Base-by-base conservation (phyloP, 352 stramenopile species). In the Phytophthora citrophthora region DNA sequence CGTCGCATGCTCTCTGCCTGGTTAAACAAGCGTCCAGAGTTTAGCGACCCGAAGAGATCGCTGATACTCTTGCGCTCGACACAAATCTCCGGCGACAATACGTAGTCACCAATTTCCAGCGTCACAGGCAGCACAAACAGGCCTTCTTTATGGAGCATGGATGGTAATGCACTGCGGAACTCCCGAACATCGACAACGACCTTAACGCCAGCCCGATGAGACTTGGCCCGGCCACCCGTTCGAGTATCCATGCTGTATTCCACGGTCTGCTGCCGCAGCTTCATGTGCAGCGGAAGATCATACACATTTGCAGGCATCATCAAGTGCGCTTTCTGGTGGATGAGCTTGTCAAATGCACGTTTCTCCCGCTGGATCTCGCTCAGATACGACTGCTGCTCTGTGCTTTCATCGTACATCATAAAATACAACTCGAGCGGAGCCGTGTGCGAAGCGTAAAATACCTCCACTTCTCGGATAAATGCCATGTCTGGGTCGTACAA, bases 1-100 rank as follows among this genome's bases (percentile, higher is more conserved):
- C 86, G 80, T 1, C 74, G 77, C 85, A 95, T 95, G 69, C 76
- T 92, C 59, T 94, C 85, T 0, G 83, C 82, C 77, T 99, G 97
- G 51, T 96, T 98, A 67, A 97, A 99, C 23, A 99, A 81, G 52
- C 97, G 75, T 4, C 97, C 97, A 32, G 89, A 98, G 41, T 93
- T 94, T 66, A 99, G 93, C 32, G 92, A 98, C 16, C 95, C 90
- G 66, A 98, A 99, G n/a, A 99, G 82, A 76, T 99, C 97, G 60
- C 83, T 92, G 40, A 95, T 81, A 61, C 79, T 94, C 69, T 99
- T 99, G 36, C 97, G 81, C 76, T 99, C 97, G 2, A 99, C 85
- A 65, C 95, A 99, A 61, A 99, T 97, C 18, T 99, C 89, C 38
- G 97, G 97, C 45, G 96, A 98, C 36, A 99, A 74, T 7, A 99